phyloP scores from a whole-genome alignment of 331 rosid genomes.

The Acacia concinna region DNA sequence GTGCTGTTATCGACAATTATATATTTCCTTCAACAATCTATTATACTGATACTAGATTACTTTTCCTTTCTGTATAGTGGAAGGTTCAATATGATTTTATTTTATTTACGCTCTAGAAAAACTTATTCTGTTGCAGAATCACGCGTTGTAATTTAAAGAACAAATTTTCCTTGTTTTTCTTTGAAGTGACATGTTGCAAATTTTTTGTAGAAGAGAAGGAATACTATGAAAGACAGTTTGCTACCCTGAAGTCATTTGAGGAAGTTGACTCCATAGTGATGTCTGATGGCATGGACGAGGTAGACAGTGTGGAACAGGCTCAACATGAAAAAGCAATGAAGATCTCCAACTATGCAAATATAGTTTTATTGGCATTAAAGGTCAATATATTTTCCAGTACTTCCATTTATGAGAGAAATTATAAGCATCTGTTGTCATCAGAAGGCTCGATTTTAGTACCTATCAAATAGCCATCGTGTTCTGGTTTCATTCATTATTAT shows the following conservation, averaged over 20 bases:
- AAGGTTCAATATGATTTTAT: neutral
- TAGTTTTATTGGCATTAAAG: constrained; percentile 57
- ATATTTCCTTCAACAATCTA: neutral
- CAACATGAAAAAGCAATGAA: constrained; percentile 72
- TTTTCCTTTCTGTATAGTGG: neutral
- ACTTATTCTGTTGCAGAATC: neutral
- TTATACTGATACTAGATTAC: neutral
- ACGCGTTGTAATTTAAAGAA: neutral
- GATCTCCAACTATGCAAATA: constrained; percentile 62
- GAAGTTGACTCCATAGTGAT: constrained; percentile 54
- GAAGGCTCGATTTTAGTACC: neutral
- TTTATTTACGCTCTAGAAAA: neutral
- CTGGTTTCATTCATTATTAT: constrained; percentile 11
- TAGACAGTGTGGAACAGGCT: constrained; percentile 43
- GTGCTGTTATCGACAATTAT: neutral
- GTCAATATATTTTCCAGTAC: constrained; percentile 25
- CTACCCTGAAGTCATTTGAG: constrained; percentile 68
- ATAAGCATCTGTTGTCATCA: neutral
- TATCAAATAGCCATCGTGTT: neutral
- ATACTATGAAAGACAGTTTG: constrained; percentile 62
- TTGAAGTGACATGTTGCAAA: neutral
- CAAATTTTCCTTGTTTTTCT: neutral
- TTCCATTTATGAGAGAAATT: neutral
- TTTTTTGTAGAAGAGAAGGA: constrained; percentile 53
- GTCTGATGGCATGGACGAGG: constrained; percentile 27